Percentiles rank a stretch among this genome's conserved stretches.
Conservation (phyloP, 306 rosid genomes). For the Pyrus betulifolia region DNA sequence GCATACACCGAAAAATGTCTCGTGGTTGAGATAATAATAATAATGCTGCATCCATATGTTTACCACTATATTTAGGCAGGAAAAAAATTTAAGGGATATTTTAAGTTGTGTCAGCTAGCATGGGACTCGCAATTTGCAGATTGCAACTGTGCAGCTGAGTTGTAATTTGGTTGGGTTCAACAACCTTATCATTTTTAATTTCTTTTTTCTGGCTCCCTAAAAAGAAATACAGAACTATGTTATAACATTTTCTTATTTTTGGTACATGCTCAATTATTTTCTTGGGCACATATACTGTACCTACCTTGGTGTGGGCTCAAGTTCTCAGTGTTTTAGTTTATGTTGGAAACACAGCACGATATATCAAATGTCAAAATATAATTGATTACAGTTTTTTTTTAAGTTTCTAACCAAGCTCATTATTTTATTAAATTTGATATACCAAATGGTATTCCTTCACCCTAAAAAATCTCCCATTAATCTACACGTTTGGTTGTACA, state of each 20-base stretch:
- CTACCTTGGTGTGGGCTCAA: conserved; percentile 2
- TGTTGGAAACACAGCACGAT: too few relatives aligned
- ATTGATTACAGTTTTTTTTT: too few relatives aligned
- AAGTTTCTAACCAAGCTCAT: too few relatives aligned
- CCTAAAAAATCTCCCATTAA: too few relatives aligned
- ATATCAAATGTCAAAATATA: too few relatives aligned
- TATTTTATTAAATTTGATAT: too few relatives aligned
- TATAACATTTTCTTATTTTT: neutral
- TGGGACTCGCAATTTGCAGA: neutral
- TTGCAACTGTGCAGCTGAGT: conserved; percentile 3
- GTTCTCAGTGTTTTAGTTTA: neutral
- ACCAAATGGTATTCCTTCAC: too few relatives aligned
- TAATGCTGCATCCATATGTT: too few relatives aligned
- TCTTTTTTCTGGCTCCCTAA: neutral
- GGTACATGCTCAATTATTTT: neutral
- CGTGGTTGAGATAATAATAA: too few relatives aligned
- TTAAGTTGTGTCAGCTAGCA: neutral
- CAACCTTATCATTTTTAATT: neutral
- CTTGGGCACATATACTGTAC: neutral
- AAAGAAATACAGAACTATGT: neutral
- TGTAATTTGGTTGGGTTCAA: conserved; percentile 12
- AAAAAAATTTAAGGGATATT: neutral
- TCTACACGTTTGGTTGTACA: neutral
- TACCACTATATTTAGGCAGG: too few relatives aligned
- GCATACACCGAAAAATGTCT: too few relatives aligned